Evolutionary conservation across 106 monocot species (phyloP), one percentile per base, ranked within the genome.

Genomic region (Platanthera guangdongensis): DNA sequence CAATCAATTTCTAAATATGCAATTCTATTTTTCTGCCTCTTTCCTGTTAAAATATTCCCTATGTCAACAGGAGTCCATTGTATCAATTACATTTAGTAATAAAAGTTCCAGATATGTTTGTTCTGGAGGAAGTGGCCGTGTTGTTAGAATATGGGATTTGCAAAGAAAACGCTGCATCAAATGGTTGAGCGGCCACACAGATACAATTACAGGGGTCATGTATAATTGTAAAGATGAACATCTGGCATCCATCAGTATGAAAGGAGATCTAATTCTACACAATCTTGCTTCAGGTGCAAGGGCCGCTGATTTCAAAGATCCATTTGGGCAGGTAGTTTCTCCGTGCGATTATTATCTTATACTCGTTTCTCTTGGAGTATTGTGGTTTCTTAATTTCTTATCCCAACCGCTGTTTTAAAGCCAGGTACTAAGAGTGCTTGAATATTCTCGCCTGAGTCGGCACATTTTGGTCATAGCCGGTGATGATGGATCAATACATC

Each of bases 221-320:
- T 97, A 97, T 75, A 97, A 97, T 52, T 91, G 86, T 75, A 91
- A 88, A 77, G 94, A 97, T 72, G 97, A 97, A 79, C 89, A 97
- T 79, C 86, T 97, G 74, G 94, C 97, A 71, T 97, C 94, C 15
- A 87, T 97, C 55, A 97, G 91, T 78, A 60, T 92, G 76, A 93
- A 89, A 13, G 97, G 97, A 28, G 97, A 97, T 79, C 86, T 97
- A 52, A 97, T 97, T 86, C 80, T 97, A 72, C 89, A 97, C 75
- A 97, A 89, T 77, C 97, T 97, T 88, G 87, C 91, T 79, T 94
- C 97, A 80, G 93, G 96, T 49, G 83, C 90, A 78, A 82, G 91
- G 46, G 87, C 86, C 47, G 84, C 97, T 80, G 97, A 97, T 76
- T 79, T 94, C 74, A 97, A 86, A 73, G 97, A 97, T 74, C 97